phyloP scores from a whole-genome alignment of 2,329 filamentous ascomycete species.

The Fusarium penzigii region DNA sequence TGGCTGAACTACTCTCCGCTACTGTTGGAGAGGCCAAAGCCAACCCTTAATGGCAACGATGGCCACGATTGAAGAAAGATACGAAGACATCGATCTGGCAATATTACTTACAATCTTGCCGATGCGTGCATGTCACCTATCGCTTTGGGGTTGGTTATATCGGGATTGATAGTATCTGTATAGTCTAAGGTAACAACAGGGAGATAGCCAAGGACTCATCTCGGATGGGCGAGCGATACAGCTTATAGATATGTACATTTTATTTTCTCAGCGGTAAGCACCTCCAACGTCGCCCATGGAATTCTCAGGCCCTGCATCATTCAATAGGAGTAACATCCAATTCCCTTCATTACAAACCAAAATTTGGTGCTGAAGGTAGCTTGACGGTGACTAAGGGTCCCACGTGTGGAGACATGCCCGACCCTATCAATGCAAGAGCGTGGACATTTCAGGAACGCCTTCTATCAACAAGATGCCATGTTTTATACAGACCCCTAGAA shows the following conservation, averaged over 20 bases:
- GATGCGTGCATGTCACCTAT: no score
- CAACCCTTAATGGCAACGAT: no score
- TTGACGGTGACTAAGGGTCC: neutral
- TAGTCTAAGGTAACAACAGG: neutral
- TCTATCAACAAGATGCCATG: neutral
- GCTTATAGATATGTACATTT: neutral
- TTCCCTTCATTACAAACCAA: neutral
- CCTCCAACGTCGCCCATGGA: neutral
- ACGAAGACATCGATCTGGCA: no score
- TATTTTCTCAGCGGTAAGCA: neutral
- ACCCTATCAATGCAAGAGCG: constrained; percentile 1
- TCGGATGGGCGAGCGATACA: neutral
- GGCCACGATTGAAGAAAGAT: no score
- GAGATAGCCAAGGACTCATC: neutral
- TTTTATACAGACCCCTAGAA: no score
- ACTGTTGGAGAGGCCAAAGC: no score
- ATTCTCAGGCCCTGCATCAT: neutral
- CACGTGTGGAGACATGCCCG: neutral
- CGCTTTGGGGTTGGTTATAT: neutral
- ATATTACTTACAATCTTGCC: no score
- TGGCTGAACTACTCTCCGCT: no score
- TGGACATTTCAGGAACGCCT: constrained; percentile 1
- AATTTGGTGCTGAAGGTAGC: neutral
- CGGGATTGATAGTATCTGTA: neutral
- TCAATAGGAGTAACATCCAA: neutral